Evolutionary conservation across 495 filamentous ascomycete genomes (phyloP).

Genomic region (Paragyromitra xinjiangensis): DNA sequence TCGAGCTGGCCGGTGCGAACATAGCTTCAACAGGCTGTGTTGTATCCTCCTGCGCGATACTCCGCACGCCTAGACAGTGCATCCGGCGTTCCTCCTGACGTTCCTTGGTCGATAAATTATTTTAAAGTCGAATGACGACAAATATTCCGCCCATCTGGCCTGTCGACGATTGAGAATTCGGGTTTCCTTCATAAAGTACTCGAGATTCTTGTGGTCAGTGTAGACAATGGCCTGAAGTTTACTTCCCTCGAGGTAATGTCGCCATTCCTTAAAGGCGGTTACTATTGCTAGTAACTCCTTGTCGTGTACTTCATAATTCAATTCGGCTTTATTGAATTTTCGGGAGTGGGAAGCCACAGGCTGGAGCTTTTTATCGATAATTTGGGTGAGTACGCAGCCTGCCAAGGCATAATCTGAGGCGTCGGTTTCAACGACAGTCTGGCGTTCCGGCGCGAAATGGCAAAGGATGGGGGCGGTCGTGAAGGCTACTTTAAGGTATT

Average conservation of each 20-base stretch:
- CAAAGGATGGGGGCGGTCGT: no score
- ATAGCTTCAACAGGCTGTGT: conserved; percentile 3
- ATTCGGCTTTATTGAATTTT: conserved; percentile 32
- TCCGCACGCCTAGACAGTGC: neutral
- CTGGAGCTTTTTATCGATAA: neutral
- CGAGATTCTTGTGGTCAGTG: conserved; percentile 54
- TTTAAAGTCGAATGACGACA: conserved; percentile 57
- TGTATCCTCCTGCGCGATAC: neutral
- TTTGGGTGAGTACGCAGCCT: neutral
- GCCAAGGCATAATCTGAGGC: conserved; percentile 10
- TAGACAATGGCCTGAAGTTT: conserved; percentile 29
- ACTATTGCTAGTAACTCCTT: conserved; percentile 57
- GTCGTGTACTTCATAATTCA: conserved; percentile 56
- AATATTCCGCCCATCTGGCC: conserved; percentile 49
- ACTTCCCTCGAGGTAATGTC: conserved; percentile 40
- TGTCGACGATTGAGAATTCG: conserved; percentile 54
- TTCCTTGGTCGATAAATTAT: neutral
- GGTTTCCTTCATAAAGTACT: conserved; percentile 53
- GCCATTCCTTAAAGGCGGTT: conserved; percentile 47
- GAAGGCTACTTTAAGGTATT: no score
- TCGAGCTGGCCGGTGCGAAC: neutral
- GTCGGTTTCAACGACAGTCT: no score
- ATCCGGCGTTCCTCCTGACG: neutral
- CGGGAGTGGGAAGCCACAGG: conserved; percentile 40
- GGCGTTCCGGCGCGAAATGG: no score